Evolutionary conservation across 164 flowering plant genomes (phyloP).

Genomic region (Tetrastigma voinierianum): DNA sequence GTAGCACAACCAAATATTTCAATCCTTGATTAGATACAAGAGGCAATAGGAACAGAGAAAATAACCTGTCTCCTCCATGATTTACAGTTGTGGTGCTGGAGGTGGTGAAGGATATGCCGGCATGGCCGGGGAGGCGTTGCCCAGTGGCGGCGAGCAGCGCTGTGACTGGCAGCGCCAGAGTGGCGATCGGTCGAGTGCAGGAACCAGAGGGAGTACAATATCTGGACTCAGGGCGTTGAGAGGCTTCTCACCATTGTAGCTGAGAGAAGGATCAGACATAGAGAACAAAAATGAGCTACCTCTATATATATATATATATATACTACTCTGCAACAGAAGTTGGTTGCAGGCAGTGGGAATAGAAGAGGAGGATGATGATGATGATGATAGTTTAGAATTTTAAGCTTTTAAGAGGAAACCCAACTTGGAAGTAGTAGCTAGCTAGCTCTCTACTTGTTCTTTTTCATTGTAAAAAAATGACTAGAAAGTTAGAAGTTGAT

Average conservation of each 20-base stretch:
- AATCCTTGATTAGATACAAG: too few species aligned
- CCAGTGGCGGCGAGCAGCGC: slow-evolving; percentile 58
- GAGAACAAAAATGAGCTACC: neutral
- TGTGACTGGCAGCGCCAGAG: too few species aligned
- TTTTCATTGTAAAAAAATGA: neutral
- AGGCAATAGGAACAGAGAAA: too few species aligned
- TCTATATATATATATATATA: too few species aligned
- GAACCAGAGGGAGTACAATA: slow-evolving; percentile 52
- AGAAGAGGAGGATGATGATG: too few species aligned
- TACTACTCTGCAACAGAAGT: too few species aligned
- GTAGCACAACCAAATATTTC: too few species aligned
- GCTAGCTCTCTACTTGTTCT: neutral
- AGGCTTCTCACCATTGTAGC: slow-evolving; percentile 51
- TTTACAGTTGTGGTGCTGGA: slow-evolving; percentile 58
- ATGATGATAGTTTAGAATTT: neutral
- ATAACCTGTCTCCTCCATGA: neutral
- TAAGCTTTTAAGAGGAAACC: too few species aligned
- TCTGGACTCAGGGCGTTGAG: slow-evolving; percentile 65
- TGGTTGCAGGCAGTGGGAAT: too few species aligned
- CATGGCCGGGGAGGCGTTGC: slow-evolving; percentile 71
- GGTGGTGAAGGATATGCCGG: slow-evolving; percentile 50
- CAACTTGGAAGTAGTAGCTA: too few species aligned
- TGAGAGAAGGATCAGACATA: slow-evolving; percentile 27
- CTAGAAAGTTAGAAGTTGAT: neutral
- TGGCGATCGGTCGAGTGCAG: slow-evolving; percentile 71